These are phyloP conservation scores for Thermochaetoides thermophila DNA, from an alignment of 495 filamentous ascomycete genomes.

Conservation along the genomic window DNA sequence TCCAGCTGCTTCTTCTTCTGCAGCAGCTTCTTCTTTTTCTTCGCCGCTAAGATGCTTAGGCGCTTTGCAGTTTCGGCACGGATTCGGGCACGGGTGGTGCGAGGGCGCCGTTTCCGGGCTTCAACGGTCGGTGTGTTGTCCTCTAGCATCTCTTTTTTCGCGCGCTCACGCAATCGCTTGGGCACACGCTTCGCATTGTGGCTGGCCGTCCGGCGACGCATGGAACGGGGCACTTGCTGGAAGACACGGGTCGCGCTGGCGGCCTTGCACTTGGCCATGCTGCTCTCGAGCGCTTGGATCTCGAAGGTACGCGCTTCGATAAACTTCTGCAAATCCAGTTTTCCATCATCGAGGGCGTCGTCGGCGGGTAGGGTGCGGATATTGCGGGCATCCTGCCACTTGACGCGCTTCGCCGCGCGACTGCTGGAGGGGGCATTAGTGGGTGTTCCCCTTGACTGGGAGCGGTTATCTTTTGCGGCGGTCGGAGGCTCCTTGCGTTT, in stretches of 20 bases:
- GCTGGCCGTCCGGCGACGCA: constrained; percentile 79
- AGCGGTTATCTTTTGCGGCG: constrained; percentile 3
- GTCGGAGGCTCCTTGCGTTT: constrained; percentile 15
- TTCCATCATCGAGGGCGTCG: constrained; percentile 59
- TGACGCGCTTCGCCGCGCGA: constrained; percentile 37
- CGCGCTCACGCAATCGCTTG: constrained; percentile 53
- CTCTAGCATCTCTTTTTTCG: constrained; percentile 67
- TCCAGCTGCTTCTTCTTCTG: constrained; percentile 37
- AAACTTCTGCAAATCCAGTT: constrained; percentile 69
- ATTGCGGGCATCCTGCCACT: constrained; percentile 50
- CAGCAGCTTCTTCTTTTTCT: constrained; percentile 38
- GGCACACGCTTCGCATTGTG: constrained; percentile 93
- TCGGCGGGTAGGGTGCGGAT: constrained; percentile 59
- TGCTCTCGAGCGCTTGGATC: constrained; percentile 67
- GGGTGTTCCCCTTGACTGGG: neutral
- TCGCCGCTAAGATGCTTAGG: constrained; percentile 49
- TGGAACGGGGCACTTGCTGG: constrained; percentile 69
- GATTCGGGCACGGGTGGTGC: constrained; percentile 50
- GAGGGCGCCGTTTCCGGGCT: constrained; percentile 53
- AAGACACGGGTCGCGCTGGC: constrained; percentile 62
- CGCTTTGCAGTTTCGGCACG: constrained; percentile 71
- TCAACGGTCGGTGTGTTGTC: constrained; percentile 85
- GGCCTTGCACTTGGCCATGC: constrained; percentile 58
- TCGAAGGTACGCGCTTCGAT: constrained; percentile 72
- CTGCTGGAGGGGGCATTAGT: neutral